Percentiles rank a stretch among this genome's conserved stretches.
phyloP scores from a whole-genome alignment of 345 rosid species.

The Hibiscus tridactylites region DNA sequence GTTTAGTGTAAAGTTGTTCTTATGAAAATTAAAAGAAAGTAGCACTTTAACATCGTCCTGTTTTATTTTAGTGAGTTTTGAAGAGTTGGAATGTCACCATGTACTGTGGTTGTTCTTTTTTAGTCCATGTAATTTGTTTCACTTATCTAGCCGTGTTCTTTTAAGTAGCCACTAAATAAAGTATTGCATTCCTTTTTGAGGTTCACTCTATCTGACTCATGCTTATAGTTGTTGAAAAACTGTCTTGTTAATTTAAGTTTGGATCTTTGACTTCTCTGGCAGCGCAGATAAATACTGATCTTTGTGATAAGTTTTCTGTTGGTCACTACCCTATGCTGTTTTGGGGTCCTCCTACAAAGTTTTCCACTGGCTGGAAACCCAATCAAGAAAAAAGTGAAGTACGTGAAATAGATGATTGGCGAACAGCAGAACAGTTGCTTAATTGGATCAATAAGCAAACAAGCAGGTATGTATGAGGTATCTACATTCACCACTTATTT shows the following conservation, averaged over 20 bases:
- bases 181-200: neutral
- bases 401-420: slow-evolving; percentile 46
- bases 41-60: neutral
- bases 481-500: slow-evolving; percentile 11
- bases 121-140: neutral
- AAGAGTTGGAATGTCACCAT: neutral
- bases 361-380: slow-evolving; percentile 60
- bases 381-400: slow-evolving; percentile 59
- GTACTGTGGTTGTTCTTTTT: neutral
- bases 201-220: neutral
- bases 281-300: slow-evolving; percentile 81
- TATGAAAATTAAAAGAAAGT: neutral
- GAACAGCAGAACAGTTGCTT: slow-evolving; percentile 79
- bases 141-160: neutral
- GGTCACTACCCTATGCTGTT: slow-evolving; percentile 86
- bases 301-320: slow-evolving; percentile 82
- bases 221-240: neutral
- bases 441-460: slow-evolving; percentile 80
- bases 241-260: slow-evolving; percentile 22
- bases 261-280: slow-evolving; percentile 44
- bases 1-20: neutral
- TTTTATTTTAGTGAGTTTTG: neutral
- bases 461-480: slow-evolving; percentile 65
- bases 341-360: slow-evolving; percentile 72
- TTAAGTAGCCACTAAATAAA: neutral